Evolutionary conservation across 1,284 basidiomycete species (phyloP).

Genomic region (Ceratobasidium sp.): DNA sequence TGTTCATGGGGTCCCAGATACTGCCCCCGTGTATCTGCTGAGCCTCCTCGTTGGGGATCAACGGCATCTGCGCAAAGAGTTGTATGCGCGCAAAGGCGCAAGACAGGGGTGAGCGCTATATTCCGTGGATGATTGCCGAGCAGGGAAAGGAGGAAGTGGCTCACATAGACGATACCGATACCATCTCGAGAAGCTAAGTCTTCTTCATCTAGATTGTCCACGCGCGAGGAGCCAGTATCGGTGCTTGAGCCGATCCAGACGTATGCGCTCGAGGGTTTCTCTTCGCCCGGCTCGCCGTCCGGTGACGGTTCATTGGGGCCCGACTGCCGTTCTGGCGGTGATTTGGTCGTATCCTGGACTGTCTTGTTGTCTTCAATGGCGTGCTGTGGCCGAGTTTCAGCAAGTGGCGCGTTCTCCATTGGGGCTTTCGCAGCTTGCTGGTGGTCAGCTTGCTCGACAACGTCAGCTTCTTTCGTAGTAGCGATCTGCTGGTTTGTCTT

Average conservation of each 20-base stretch:
- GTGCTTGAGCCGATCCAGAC: constrained; percentile 55
- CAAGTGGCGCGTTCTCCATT: background rate
- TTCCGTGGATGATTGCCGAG: background rate
- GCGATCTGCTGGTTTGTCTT: constrained; percentile 40
- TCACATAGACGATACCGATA: constrained; percentile 50
- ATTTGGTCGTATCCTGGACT: background rate
- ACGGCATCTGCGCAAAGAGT: constrained; percentile 46
- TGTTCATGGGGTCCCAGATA: constrained; percentile 50
- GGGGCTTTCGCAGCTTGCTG: constrained; percentile 19
- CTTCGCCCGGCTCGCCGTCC: constrained; percentile 2
- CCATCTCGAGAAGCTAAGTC: constrained; percentile 51
- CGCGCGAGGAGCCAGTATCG: constrained; percentile 46
- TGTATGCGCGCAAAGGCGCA: background rate
- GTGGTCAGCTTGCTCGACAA: constrained; percentile 43
- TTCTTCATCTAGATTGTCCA: constrained; percentile 51
- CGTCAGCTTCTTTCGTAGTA: constrained; percentile 44
- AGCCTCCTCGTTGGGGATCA: constrained; percentile 48
- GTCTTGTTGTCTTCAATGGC: background rate
- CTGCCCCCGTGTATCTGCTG: constrained; percentile 43
- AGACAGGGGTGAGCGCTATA: background rate
- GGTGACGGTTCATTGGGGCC: background rate
- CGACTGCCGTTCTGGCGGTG: background rate
- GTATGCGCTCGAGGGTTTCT: constrained; percentile 44
- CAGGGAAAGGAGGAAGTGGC: background rate
- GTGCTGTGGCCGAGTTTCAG: background rate